Conservation (phyloP, 2,329 filamentous ascomycete genomes). For the Neonectria neomacrospora region DNA sequence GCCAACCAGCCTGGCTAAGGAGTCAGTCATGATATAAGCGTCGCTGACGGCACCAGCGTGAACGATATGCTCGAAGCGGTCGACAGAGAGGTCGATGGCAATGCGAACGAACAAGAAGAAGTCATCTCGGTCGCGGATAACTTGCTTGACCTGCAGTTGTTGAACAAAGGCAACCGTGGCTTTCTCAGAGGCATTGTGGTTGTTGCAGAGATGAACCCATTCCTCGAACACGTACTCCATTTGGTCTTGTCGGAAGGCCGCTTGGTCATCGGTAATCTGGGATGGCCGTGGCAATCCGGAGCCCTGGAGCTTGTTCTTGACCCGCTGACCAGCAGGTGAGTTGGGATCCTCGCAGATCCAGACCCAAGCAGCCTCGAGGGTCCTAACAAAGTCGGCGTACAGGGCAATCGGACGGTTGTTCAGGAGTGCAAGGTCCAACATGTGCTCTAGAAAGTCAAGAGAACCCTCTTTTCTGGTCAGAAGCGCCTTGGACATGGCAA, state of each 20-base stretch:
- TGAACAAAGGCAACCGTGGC: constrained; percentile 80
- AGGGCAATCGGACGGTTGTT: constrained; percentile 81
- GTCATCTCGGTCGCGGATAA: constrained; percentile 80
- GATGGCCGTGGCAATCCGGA: constrained; percentile 53
- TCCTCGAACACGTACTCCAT: constrained; percentile 96
- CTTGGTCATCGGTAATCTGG: constrained; percentile 62
- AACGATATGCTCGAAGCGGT: constrained; percentile 78
- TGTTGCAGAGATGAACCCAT: constrained; percentile 86
- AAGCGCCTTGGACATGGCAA: constrained; percentile 78
- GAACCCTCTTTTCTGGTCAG: constrained; percentile 76
- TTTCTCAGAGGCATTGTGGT: constrained; percentile 79
- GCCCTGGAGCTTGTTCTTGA: constrained; percentile 71
- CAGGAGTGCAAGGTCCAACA: constrained; percentile 82
- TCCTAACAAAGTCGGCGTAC: constrained; percentile 86
- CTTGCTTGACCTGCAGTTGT: constrained; percentile 79
- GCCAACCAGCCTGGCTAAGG: constrained; percentile 82
- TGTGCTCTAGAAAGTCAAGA: constrained; percentile 80
- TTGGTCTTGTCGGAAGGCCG: constrained; percentile 75
- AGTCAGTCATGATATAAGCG: constrained; percentile 74
- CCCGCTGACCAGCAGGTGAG: constrained; percentile 71
- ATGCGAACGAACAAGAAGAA: constrained; percentile 82
- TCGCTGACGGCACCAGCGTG: constrained; percentile 70
- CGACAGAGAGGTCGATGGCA: constrained; percentile 82
- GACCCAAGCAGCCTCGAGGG: constrained; percentile 81
- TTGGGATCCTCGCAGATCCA: constrained; percentile 82